phyloP scores from a whole-genome alignment of 192 early-diverging fungal species.

The Gonapodya sp. region DNA sequence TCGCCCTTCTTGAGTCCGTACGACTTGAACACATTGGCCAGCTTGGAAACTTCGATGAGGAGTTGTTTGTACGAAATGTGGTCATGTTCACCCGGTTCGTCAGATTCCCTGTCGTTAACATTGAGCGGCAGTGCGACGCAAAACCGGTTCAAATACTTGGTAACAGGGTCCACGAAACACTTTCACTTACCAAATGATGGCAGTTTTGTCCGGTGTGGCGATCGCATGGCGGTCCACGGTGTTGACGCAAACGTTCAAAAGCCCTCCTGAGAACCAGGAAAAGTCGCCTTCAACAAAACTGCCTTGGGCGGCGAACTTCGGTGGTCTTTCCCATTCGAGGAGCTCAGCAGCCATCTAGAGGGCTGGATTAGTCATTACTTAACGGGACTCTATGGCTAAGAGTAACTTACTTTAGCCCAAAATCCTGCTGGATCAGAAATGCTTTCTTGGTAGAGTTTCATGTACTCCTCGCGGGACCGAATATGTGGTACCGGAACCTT shows the following conservation, averaged over 20 bases:
- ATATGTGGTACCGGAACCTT: background rate
- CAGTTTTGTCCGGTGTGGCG: constrained; percentile 59
- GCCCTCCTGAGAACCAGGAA: constrained; percentile 86
- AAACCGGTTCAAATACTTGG: background rate
- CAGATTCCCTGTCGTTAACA: constrained; percentile 37
- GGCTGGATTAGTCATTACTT: background rate
- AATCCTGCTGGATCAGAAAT: constrained; percentile 70
- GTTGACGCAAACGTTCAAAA: constrained; percentile 90
- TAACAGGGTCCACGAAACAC: background rate
- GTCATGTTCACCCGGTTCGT: constrained; percentile 64
- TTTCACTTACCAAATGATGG: constrained; percentile 23
- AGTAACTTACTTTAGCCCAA: constrained; percentile 59
- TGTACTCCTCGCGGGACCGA: constrained; percentile 52
- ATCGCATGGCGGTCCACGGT: constrained; percentile 89
- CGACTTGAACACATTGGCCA: constrained; percentile 77
- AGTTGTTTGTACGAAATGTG: constrained; percentile 79
- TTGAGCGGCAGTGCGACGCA: constrained; percentile 32
- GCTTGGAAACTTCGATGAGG: constrained; percentile 66
- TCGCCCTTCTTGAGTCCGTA: constrained; percentile 85
- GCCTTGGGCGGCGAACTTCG: constrained; percentile 59
- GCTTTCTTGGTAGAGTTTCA: constrained; percentile 68
- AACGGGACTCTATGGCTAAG: background rate
- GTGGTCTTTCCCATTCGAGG: constrained; percentile 73
- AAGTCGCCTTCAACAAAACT: constrained; percentile 73
- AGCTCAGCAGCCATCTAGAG: constrained; percentile 64